A percentile compares a stretch with the other conserved stretches of the same genome.
Evolutionary conservation across 1,284 basidiomycete species (phyloP).

Genomic region (Singerocomus inundabilis): DNA sequence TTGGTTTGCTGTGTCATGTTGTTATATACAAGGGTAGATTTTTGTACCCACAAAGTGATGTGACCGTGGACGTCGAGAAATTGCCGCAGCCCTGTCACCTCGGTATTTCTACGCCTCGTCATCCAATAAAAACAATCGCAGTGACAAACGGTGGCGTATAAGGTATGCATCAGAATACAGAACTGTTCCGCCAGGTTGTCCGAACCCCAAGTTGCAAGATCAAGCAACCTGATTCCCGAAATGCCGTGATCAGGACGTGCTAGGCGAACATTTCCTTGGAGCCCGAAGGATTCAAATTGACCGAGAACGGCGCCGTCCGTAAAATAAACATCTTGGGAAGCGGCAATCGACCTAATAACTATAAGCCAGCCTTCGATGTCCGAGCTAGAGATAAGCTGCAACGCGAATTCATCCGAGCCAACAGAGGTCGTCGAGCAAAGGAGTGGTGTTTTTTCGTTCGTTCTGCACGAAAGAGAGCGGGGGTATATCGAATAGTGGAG

Average conservation of each 20-base stretch:
- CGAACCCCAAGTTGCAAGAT: constrained; percentile 54
- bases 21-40: constrained; percentile 53
- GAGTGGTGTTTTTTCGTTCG: constrained; percentile 42
- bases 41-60: constrained; percentile 64
- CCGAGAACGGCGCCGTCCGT: not conserved
- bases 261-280: constrained; percentile 13
- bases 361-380: constrained; percentile 30
- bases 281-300: constrained; percentile 20
- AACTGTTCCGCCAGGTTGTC: constrained; percentile 63
- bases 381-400: constrained; percentile 33
- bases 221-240: constrained; percentile 24
- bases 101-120: constrained; percentile 38
- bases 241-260: not conserved
- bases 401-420: constrained; percentile 35
- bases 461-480: constrained; percentile 35
- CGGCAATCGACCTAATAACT: constrained; percentile 12
- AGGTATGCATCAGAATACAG: constrained; percentile 53
- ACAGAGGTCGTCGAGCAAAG: constrained; percentile 41
- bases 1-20: constrained; percentile 52
- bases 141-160: constrained; percentile 57
- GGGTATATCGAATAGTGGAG: constrained; percentile 17
- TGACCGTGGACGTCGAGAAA: constrained; percentile 64
- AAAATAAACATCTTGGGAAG: not conserved
- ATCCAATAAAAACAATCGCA: constrained; percentile 62
- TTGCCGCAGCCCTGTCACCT: constrained; percentile 44